Conservation (phyloP, 2,329 filamentous ascomycete genomes). For the Fusarium palustre region DNA sequence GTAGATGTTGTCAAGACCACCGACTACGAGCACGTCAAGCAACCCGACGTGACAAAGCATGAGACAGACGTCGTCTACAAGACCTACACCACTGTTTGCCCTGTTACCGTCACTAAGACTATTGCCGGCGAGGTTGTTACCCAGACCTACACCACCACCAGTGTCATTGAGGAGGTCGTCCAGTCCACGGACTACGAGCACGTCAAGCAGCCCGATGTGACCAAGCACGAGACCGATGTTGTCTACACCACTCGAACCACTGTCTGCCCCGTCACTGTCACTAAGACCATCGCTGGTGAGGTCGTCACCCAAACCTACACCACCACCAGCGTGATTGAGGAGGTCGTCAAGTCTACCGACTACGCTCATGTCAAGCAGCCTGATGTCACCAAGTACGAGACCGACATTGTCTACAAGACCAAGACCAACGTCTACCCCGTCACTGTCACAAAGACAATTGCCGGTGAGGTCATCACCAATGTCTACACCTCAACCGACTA, state of each 20-base stretch:
- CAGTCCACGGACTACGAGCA: constrained; percentile 52
- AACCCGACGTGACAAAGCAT: constrained; percentile 53
- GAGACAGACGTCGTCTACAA: constrained; percentile 53
- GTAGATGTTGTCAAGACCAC: constrained; percentile 48
- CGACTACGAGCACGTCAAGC: constrained; percentile 51
- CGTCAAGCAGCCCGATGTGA: constrained; percentile 54
- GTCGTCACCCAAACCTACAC: constrained; percentile 55
- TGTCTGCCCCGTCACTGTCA: constrained; percentile 57
- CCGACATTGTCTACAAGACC: constrained; percentile 53
- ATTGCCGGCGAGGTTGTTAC: constrained; percentile 58
- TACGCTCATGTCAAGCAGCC: constrained; percentile 50
- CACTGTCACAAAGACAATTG: constrained; percentile 52
- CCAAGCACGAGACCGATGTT: constrained; percentile 50
- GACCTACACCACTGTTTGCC: constrained; percentile 58
- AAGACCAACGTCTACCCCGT: constrained; percentile 59
- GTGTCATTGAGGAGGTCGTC: constrained; percentile 48
- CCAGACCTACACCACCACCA: constrained; percentile 49
- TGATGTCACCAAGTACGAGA: constrained; percentile 52
- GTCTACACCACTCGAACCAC: constrained; percentile 58
- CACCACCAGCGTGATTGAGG: constrained; percentile 45
- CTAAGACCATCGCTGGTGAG: constrained; percentile 51
- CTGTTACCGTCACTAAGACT: constrained; percentile 50
- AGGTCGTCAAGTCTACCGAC: constrained; percentile 48
- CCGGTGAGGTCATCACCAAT: constrained; percentile 41
- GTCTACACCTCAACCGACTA: constrained; percentile 46